phyloP scores from a whole-genome alignment of 495 filamentous ascomycete genomes.

The Penicillium herquei region DNA sequence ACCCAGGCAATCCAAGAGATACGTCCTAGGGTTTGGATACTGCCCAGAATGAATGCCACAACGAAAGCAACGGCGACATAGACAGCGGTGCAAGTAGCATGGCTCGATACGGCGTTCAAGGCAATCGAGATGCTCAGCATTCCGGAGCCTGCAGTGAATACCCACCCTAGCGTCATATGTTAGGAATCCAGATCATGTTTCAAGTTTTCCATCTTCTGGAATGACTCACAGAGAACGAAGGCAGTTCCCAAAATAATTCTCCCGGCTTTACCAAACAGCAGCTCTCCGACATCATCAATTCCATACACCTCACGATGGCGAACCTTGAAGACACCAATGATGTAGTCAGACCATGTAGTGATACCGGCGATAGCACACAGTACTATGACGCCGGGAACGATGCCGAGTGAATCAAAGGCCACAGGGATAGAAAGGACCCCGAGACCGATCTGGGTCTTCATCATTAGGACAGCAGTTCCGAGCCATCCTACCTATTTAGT shows the following conservation, averaged over 20 bases:
- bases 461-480: conserved; percentile 38
- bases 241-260: conserved; percentile 58
- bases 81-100: conserved; percentile 60
- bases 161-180: conserved; percentile 49
- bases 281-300: conserved; percentile 64
- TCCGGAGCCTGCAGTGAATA: conserved; percentile 40
- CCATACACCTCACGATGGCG: conserved; percentile 62
- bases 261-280: conserved; percentile 63
- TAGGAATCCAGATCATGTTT: conserved; percentile 24
- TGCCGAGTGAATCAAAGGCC: conserved; percentile 59
- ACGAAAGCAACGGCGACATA: conserved; percentile 39
- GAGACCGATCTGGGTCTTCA: conserved; percentile 54
- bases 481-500: conserved; percentile 30
- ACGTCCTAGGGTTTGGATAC: conserved; percentile 39
- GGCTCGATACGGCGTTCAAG: conserved; percentile 61
- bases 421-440: conserved; percentile 61
- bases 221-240: conserved; percentile 44
- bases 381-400: conserved; percentile 53
- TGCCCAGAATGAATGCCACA: conserved; percentile 29
- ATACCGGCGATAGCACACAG: conserved; percentile 56
- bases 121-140: conserved; percentile 72
- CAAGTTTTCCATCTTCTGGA: too few relatives aligned
- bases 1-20: conserved; percentile 42
- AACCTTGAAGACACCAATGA: conserved; percentile 70
- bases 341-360: conserved; percentile 71